Conservation (phyloP, 768 basidiomycete species). For the Zangia roseola region DNA sequence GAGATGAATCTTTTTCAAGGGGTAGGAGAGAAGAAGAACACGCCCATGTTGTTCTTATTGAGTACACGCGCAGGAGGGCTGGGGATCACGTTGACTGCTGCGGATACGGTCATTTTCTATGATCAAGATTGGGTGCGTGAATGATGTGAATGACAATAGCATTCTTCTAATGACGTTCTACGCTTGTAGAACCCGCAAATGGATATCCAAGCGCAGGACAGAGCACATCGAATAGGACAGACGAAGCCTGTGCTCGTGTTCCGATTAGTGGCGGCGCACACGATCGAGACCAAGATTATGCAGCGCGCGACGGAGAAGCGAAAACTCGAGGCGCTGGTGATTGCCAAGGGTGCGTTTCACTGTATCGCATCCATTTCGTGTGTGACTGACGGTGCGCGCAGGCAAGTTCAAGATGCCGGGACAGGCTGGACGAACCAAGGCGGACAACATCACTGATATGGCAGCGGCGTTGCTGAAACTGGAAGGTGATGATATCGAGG, state of each 20-base stretch:
- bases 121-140: slow-evolving; percentile 26
- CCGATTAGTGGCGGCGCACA: slow-evolving; percentile 82
- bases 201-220: slow-evolving; percentile 94
- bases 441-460: slow-evolving; percentile 75
- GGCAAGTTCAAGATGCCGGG: slow-evolving; percentile 85
- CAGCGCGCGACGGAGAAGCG: slow-evolving; percentile 83
- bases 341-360: slow-evolving; percentile 68
- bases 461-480: slow-evolving; percentile 73
- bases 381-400: slow-evolving; percentile 17
- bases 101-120: slow-evolving; percentile 30
- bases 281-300: slow-evolving; percentile 91
- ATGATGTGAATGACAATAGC: not conserved
- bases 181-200: slow-evolving; percentile 84
- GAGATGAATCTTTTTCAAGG: slow-evolving; percentile 86
- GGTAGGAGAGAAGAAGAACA: slow-evolving; percentile 57
- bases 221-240: slow-evolving; percentile 96
- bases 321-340: slow-evolving; percentile 91
- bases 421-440: slow-evolving; percentile 49
- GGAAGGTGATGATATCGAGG: slow-evolving; percentile 87
- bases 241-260: slow-evolving; percentile 88
- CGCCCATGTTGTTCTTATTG: slow-evolving; percentile 77
- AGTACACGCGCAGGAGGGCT: slow-evolving; percentile 95
- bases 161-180: not conserved
- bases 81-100: slow-evolving; percentile 92
- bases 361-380: not conserved